Evolutionary conservation across 2,329 filamentous ascomycete species (phyloP), one percentile per base, ranked within the genome.

Genomic region (Arthroderma uncinatum): DNA sequence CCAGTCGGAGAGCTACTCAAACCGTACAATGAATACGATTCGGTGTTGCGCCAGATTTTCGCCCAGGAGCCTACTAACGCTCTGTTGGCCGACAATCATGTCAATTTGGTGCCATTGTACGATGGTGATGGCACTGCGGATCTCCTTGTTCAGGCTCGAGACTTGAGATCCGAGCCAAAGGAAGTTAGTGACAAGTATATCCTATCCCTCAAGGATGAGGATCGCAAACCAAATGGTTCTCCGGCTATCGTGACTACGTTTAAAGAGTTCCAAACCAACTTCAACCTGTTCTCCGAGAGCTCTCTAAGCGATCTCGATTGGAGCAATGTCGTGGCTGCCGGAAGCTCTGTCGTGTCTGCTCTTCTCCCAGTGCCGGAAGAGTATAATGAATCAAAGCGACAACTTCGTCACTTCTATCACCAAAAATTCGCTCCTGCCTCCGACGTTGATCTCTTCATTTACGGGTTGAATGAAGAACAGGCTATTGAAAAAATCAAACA

Each of bases 391-490:
- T 60, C 61, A 4, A 42, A 39, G 16, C 34, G 9, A 25, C 30
- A 34, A n/a, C 37, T 55, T n/a, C 53, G 53, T 75, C 85, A 71
- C 94, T 55, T 89, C 68, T 95, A 92, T 63, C 89, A 94, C 65
- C 82, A 91, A 65, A 82, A 83, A 60, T 81, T 92, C 61, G 87
- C 86, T 9, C 89, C 89, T 0, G 88, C 89, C 0, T 92, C 87
- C 2, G 89, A 95, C 68, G 86, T 95, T 8, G 89, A 94, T 68
- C 77, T 95, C 1, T 95, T 95, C 67, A 73, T 95, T 30, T 92
- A 93, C 64, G 89, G 85, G 0, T 76, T 94, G 60, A 84, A 78
- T 7, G 87, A 93, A 64, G 82, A 89, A 52, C 76, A 91, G 66
- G 89, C 87, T 0, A 75, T 90, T 16, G 83, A 89, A 65, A 93